Percentiles rank a stretch among this genome's conserved stretches.
Evolutionary conservation across 2,329 filamentous ascomycete species (phyloP).

Genomic region (Cytospora piceicola): DNA sequence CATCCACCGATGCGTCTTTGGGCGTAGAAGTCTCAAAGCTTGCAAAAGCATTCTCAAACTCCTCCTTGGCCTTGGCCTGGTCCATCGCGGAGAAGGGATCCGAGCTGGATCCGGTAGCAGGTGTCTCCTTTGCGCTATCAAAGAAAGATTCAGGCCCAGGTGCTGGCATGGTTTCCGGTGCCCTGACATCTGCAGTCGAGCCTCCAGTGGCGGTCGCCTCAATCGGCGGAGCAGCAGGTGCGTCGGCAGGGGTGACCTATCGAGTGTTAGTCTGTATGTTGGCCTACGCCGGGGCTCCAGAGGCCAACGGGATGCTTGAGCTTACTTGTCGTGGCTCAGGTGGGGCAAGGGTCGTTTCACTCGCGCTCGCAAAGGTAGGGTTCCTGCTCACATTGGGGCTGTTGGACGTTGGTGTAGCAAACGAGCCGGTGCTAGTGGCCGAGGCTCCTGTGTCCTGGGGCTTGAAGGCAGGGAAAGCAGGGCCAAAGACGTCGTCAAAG

Average conservation of each 20-base stretch:
- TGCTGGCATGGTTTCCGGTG: constrained; percentile 20
- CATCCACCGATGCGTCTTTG: constrained; percentile 51
- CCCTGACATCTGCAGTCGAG: constrained; percentile 27
- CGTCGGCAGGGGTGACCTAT: constrained; percentile 33
- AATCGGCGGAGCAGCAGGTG: constrained; percentile 38
- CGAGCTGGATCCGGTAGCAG: constrained; percentile 31
- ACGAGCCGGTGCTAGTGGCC: constrained; percentile 55
- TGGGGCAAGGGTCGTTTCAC: constrained; percentile 64
- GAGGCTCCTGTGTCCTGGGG: constrained; percentile 63
- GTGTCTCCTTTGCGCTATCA: constrained; percentile 19
- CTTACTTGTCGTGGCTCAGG: constrained; percentile 78
- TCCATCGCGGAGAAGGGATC: constrained; percentile 60
- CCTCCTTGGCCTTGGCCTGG: constrained; percentile 69
- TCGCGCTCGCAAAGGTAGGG: constrained; percentile 56
- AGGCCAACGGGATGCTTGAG: constrained; percentile 70
- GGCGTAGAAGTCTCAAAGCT: constrained; percentile 61
- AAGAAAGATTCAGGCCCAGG: constrained; percentile 27
- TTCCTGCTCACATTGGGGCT: constrained; percentile 66
- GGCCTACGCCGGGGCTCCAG: constrained; percentile 68
- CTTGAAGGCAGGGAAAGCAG: constrained; percentile 65
- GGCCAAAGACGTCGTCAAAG: constrained; percentile 87
- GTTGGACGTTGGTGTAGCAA: constrained; percentile 57
- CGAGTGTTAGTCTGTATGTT: constrained; percentile 34
- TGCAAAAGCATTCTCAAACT: constrained; percentile 85
- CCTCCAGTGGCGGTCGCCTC: constrained; percentile 39